Conservation (phyloP, 345 rosid species). For the Fremontodendron californicum region DNA sequence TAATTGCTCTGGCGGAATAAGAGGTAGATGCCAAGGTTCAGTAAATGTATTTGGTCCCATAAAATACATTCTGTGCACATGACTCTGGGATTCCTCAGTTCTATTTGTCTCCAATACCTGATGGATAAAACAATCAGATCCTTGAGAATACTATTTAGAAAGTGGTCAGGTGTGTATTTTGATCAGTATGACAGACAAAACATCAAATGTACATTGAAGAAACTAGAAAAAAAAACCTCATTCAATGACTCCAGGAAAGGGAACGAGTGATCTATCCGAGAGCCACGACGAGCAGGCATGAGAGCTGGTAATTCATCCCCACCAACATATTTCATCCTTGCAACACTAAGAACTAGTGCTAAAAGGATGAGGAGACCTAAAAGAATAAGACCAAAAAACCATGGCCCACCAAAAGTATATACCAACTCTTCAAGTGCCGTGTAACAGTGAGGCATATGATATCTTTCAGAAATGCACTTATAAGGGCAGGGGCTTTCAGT, state of each 20-base stretch:
- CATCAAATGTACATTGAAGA: neutral
- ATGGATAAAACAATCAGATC: constrained; percentile 14
- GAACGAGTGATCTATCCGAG: constrained; percentile 76
- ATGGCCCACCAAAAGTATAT: constrained; percentile 95
- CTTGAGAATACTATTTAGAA: neutral
- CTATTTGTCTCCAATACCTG: constrained; percentile 92
- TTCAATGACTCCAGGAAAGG: constrained; percentile 91
- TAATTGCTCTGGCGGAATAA: constrained; percentile 78
- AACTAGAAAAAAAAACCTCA: constrained; percentile 43
- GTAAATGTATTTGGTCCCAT: constrained; percentile 87
- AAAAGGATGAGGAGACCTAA: constrained; percentile 70
- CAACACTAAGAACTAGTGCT: constrained; percentile 90
- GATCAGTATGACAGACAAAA: neutral
- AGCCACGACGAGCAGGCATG: constrained; percentile 56
- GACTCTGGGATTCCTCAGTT: constrained; percentile 80
- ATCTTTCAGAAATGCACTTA: constrained; percentile 76
- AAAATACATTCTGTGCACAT: constrained; percentile 85
- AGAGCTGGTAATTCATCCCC: constrained; percentile 70
- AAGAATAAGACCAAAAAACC: constrained; percentile 73
- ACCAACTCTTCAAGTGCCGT: constrained; percentile 86
- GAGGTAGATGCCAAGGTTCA: constrained; percentile 87
- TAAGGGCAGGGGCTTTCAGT: constrained; percentile 85
- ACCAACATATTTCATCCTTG: constrained; percentile 84
- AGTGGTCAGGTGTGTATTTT: neutral
- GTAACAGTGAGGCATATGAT: constrained; percentile 87